Base-by-base conservation (phyloP, 352 stramenopile species). In the Pythium dissotocum region DNA sequence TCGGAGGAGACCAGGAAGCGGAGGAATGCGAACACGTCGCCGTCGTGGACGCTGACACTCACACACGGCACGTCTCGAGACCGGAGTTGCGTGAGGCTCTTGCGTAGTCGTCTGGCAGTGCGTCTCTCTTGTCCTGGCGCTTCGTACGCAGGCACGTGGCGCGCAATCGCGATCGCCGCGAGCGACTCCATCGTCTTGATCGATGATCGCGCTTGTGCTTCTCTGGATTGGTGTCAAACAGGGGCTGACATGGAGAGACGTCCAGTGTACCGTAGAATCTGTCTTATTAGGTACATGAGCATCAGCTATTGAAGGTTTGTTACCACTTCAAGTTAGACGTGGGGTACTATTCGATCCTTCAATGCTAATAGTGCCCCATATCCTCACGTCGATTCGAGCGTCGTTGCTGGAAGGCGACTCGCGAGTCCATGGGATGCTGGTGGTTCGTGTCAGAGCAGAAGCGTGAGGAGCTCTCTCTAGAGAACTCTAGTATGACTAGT, bases 91-190 rank as follows among this genome's bases (percentile, higher is more conserved):
- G 36, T 10, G 5, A 75, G 46, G 14, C 8, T 36, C 53, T 65
- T 64, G 44, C 75, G 65, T 9, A 86, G 32, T 9, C 38, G 58
- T 28, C 53, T 69, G 35, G 79, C 46, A 6, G 63, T 59, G 26
- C 54, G 65, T 9, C 26, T 65, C 63, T 89, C 80, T 0, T 53
- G 44, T 14, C 81, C 75, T 1, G 76, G 73, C n/a, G 73, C 42
- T 60, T 84, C 80, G 63, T 86, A 89, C 2, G 80, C 77, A 40
- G 73, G 57, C 28, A 86, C 76, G 28, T 59, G 66, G 18, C 74
- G 72, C 58, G 72, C 64, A 30, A 88, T 65, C 12, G 58, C 78
- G 18, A 89, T 60, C n/a, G 61, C 67, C 5, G 42, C 16, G 2
- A 49, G 33, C 16, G 63, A 60, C 18, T 53, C 16, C 63, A 64